Conservation (phyloP, 208 protist genomes). For the Kentomonas sorsogonicus region DNA sequence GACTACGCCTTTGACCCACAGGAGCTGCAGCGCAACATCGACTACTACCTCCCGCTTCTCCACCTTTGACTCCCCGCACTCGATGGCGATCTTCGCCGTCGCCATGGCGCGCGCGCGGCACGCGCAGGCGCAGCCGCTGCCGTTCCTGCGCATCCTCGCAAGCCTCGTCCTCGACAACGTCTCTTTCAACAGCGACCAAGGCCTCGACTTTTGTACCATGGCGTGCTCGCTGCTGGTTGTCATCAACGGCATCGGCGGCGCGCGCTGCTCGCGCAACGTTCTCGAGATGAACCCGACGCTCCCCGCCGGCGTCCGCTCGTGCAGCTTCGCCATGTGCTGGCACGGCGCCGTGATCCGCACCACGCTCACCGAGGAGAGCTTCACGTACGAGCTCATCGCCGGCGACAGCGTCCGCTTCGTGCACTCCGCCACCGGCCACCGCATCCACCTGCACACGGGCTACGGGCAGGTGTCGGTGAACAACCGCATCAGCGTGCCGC, state of each 20-base stretch:
- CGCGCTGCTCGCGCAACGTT: slow-evolving; percentile 30
- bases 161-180: slow-evolving; percentile 87
- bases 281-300: slow-evolving; percentile 72
- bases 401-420: slow-evolving; percentile 81
- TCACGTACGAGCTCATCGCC: slow-evolving; percentile 77
- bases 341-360: slow-evolving; percentile 62
- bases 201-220: slow-evolving; percentile 84
- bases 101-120: slow-evolving; percentile 55
- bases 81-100: slow-evolving; percentile 65
- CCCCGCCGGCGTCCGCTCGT: slow-evolving; percentile 55
- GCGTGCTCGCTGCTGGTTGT: slow-evolving; percentile 48
- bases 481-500: slow-evolving; percentile 43
- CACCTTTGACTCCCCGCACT: slow-evolving; percentile 80
- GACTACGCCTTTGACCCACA: slow-evolving; percentile 65
- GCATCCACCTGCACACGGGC: slow-evolving; percentile 82
- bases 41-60: slow-evolving; percentile 83
- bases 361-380: slow-evolving; percentile 39
- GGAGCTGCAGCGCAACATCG: slow-evolving; percentile 68
- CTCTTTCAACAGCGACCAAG: slow-evolving; percentile 75
- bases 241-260: slow-evolving; percentile 74
- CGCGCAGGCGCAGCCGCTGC: slow-evolving; percentile 68
- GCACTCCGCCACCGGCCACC: slow-evolving; percentile 48
- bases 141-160: slow-evolving; percentile 58
- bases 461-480: slow-evolving; percentile 37
- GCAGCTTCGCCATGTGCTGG: slow-evolving; percentile 78